Evolutionary conservation across 257 asterid species (phyloP), one percentile per base, ranked within the genome.

Genomic region (Voacanga thouarsii): DNA sequence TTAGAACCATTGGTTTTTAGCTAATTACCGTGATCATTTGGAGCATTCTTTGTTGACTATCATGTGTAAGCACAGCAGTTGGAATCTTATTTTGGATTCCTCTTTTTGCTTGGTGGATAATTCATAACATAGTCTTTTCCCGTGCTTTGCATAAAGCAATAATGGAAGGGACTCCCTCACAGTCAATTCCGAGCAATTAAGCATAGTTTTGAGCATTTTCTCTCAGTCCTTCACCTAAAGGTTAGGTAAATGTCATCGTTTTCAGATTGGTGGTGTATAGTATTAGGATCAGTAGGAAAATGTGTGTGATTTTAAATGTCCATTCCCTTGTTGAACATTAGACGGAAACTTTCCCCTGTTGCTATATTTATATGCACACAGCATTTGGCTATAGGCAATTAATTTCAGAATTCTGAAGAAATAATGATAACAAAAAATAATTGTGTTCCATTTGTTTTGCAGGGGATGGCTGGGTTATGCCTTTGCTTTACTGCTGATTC

Each of bases 381-480:
- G 33, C 75, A 19, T 39, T 10, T 41, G 75, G 43, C 47, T 60
- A 39, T 37, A 9, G 24, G 28, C 37, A 50, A 7, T 19, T 71
- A 37, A 69, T 4, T 6, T 61, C 16, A 44, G 44, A 44, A 64
- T 26, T 59, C 66, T 50, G 70, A 26, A 26, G 18, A 0, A 37
- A 39, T 67, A 41, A 21, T 67, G 53, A 12, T 56, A 65, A 44
- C 47, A 5, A 21, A 37, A 60, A 53, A 18, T 67, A 28, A 16
- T 16, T 14, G 26, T 51, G 33, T 73, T 55, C 44, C 69, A 60
- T 56, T 77, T 77, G 30, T 84, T 70, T 83, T 81, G 85, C 96
- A 95, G 99, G 87, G 99, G 96, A 70, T 93, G 97, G 98, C 84
- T 85, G 75, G 89, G 91, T 63, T 90, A 90, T 78, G 81, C 86